Base-by-base conservation (phyloP, 1,284 basidiomycete species). In the Apiotrichum veenhuisii region DNA sequence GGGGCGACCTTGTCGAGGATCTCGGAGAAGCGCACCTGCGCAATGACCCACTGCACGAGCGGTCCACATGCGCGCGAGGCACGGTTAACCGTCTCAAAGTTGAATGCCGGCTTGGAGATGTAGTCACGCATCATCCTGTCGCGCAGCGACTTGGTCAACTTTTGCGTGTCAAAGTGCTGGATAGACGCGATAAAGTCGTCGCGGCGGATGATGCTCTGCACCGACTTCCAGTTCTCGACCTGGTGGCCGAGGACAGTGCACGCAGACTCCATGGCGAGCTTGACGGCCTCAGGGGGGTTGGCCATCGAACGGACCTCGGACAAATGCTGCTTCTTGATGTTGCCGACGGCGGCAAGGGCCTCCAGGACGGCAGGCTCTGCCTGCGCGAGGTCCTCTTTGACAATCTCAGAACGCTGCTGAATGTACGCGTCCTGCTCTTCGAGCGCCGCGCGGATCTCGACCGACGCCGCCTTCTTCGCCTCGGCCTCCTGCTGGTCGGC, bases 251-350 rank as follows among this genome's bases (percentile, higher is more conserved):
- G 85, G 34, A 97, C 83, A 17, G 91, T 95, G 77, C 96, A 99
- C 36, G 97, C 95, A 1, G 93, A 97, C 73, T 99, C 96, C 95
- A 99, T 98, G 17, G 96, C 91, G 50, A 95, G 79, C 77, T 98
- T 98, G 72, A 99, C 95, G 11, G 91, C 89, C 71, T 97, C 93
- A 0, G 96, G 96, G 48, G 96, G 96, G 71, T 98, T 98, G 45
- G 92, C 91, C 94, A 99, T 98, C 14, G 92, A 86, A 69, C 97
- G 86, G 30, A 99, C 95, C 84, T 99, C 96, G 68, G 95, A 91
- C 49, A 99, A 80, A 67, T 98, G 95, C 74, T 95, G 91, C 70
- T 87, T 87, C 79, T 93, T 98, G 82, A 99, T 99, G 76, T 90
- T 97, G 68, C 89, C 91, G 68, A 99, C 96, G 27, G 95, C 93